These are phyloP conservation scores for Saccharomyces paradoxus DNA, from an alignment of 805 yeast genomes.

Conservation along the genomic window DNA sequence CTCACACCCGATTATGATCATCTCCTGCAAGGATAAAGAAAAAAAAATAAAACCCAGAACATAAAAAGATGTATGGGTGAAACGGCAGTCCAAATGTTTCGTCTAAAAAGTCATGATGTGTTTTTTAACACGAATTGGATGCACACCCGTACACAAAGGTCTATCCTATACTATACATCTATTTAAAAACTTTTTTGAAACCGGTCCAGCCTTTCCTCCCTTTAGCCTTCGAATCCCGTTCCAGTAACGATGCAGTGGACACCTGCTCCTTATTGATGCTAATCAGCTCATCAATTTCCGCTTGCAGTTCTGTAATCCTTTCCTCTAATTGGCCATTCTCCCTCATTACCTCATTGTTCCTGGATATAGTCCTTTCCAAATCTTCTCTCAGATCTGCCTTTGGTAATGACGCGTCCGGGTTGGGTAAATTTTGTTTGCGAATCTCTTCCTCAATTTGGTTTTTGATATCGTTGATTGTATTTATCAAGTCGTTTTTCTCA, in stretches of 20 bases:
- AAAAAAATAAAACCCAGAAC: not conserved
- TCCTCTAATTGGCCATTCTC: conserved; percentile 52
- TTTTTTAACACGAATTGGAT: not conserved
- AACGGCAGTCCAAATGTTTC: not conserved
- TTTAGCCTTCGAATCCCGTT: not conserved
- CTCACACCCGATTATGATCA: not conserved
- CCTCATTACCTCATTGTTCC: conserved; percentile 60
- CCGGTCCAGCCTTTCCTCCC: conserved; percentile 19
- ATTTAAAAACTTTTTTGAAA: conserved; percentile 19
- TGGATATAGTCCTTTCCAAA: conserved; percentile 49
- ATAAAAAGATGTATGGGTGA: not conserved
- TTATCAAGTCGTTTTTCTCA: conserved; percentile 56
- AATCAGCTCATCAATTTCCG: conserved; percentile 33
- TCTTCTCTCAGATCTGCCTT: conserved; percentile 38
- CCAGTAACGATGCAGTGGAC: not conserved
- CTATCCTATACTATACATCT: not conserved
- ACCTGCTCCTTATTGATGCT: conserved; percentile 15
- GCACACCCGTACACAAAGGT: not conserved
- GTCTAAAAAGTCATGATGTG: not conserved
- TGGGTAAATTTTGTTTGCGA: conserved; percentile 21
- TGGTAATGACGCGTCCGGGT: conserved; percentile 34
- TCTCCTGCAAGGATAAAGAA: not conserved
- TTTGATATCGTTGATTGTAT: conserved; percentile 41
- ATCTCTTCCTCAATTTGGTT: conserved; percentile 31
- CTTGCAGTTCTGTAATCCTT: conserved; percentile 38